phyloP scores from a whole-genome alignment of 768 basidiomycete species.

The Rhodotorula paludigena region DNA sequence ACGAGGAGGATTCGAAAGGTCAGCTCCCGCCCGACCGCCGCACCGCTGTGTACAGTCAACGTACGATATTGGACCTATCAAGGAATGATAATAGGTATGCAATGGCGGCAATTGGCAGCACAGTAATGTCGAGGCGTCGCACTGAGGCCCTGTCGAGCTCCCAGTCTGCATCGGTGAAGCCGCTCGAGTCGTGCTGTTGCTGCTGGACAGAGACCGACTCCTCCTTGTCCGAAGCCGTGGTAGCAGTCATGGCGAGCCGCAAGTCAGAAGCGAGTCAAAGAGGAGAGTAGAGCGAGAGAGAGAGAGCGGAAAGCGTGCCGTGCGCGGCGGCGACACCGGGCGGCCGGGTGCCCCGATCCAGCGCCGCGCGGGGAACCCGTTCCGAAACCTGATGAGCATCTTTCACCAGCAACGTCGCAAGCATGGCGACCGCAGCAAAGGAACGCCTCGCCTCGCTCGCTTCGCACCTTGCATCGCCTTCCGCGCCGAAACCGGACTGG shows the following conservation, averaged over 20 bases:
- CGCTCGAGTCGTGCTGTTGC: background rate
- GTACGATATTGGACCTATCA: background rate
- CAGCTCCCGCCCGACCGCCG: too few species aligned
- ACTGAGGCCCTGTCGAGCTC: constrained; percentile 3
- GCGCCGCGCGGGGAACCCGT: too few species aligned
- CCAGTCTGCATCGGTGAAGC: background rate
- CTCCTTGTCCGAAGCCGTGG: background rate
- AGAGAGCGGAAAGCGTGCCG: background rate
- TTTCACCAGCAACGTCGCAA: background rate
- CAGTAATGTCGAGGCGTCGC: constrained; percentile 8
- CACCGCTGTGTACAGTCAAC: too few species aligned
- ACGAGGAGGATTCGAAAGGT: too few species aligned
- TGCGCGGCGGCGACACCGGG: too few species aligned
- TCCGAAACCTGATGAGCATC: too few species aligned
- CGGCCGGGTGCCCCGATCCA: too few species aligned
- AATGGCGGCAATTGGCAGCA: constrained; percentile 3
- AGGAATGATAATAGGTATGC: constrained; percentile 21
- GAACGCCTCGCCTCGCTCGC: background rate
- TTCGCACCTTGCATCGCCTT: background rate
- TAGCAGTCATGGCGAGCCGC: background rate
- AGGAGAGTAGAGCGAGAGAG: background rate
- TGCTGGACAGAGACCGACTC: too few species aligned
- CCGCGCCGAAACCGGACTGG: constrained; percentile 1
- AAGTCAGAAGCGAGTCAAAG: background rate
- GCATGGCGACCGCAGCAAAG: background rate